Base-by-base conservation (phyloP, 1,139 yeast genomes). In the Barnettozyma hawaiiensis region DNA sequence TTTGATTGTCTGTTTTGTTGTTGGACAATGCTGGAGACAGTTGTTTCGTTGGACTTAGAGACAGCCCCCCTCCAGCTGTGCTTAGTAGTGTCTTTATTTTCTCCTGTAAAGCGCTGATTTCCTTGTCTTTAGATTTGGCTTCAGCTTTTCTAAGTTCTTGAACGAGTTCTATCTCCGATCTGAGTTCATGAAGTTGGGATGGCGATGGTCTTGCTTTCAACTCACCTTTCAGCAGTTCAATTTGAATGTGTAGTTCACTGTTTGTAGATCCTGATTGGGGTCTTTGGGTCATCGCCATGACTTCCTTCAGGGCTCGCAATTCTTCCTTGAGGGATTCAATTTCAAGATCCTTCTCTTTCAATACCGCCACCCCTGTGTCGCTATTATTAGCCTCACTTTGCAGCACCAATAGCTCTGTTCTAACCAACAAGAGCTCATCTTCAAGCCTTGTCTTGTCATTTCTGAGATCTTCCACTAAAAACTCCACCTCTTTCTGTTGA, bases 271-370 rank as follows among this genome's bases (percentile, higher is more conserved):
- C 18, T 42, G 40, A 34, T 36, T 54, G 56, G 12, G 47, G 40
- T 4, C 43, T 45, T 3, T 51, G 41, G 18, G 51, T 8, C n/a
- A n/a, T n/a, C n/a, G n/a, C n/a, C n/a, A n/a, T n/a, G n/a, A n/a
- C n/a, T 41, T 31, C 16, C 42, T 39, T 51, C 7, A 63, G 46
- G 14, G 52, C 51, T 19, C 53, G 47, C 20, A 67, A 44, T 39
- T 62, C 65, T 14, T 60, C 63, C 26, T 51, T 53, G 29, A 57
- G 37, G 10, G 49, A 35, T 20, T 55, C 58, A 33, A 54, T 49
- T 36, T 56, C 60, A 34, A 50, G 35, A 5, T 59, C 60, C 41
- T 63, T 66, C 40, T 60, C 61, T 31, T 55, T 58, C 11, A 46
- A 6, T 2, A 49, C 53, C 8, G 42, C 39, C 10, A 43, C 39